Percentiles rank a stretch among this genome's conserved stretches.
phyloP scores from a whole-genome alignment of 352 stramenopile species.

The Peronosclerospora sorghi region DNA sequence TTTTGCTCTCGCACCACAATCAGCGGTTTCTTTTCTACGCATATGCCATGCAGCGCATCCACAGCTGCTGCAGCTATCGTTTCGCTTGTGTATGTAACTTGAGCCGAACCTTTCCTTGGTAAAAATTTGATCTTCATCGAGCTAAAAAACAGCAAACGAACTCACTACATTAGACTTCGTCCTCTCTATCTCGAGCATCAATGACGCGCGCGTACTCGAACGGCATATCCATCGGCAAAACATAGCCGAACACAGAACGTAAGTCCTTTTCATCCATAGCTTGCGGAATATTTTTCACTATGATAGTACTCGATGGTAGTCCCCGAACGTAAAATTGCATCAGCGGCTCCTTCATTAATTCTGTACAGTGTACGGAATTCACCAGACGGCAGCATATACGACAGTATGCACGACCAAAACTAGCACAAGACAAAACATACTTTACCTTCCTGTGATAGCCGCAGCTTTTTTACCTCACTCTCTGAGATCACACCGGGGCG shows the following conservation, averaged over 20 bases:
- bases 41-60: conserved; percentile 34
- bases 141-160: conserved; percentile 7
- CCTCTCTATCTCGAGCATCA: background rate
- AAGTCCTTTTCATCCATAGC: conserved; percentile 43
- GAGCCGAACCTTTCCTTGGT: conserved; percentile 3
- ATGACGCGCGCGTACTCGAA: conserved; percentile 21
- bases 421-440: background rate
- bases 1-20: conserved; percentile 31
- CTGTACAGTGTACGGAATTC: conserved; percentile 13
- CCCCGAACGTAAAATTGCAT: conserved; percentile 32
- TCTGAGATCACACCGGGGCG: conserved; percentile 49
- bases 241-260: conserved; percentile 42
- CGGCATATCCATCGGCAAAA: conserved; percentile 25
- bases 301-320: conserved; percentile 14
- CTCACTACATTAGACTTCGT: background rate
- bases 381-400: background rate
- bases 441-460: conserved; percentile 24
- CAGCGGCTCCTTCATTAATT: conserved; percentile 19
- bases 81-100: conserved; percentile 19
- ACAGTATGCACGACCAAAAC: background rate
- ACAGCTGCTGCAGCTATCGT: conserved; percentile 29
- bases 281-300: conserved; percentile 34
- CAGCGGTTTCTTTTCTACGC: conserved; percentile 31
- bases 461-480: conserved; percentile 37
- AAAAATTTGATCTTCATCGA: conserved; percentile 11